Evolutionary conservation across 805 yeast species (phyloP).

Genomic region (Teunomyces lycoperdinae): DNA sequence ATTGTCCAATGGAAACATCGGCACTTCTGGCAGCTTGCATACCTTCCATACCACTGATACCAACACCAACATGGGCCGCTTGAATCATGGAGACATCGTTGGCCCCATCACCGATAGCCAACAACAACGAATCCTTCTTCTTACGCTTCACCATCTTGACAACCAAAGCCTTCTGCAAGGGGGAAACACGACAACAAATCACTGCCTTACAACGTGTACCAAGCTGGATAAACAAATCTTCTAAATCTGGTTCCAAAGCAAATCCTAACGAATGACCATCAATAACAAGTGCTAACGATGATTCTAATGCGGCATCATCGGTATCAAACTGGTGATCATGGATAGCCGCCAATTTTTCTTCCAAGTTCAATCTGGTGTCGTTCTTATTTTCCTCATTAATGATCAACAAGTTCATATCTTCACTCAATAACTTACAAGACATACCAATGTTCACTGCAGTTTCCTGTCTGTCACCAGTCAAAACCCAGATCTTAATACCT

Average conservation of each 20-base stretch:
- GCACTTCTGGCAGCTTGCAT: constrained; percentile 99
- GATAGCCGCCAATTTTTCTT: constrained; percentile 74
- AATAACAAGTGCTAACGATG: constrained; percentile 83
- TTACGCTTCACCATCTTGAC: constrained; percentile 90
- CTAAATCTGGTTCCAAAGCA: constrained; percentile 81
- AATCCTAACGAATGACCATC: constrained; percentile 89
- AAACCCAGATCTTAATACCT: constrained; percentile 95
- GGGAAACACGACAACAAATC: constrained; percentile 96
- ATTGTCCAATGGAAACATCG: constrained; percentile 95
- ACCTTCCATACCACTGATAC: constrained; percentile 99
- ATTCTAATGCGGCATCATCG: constrained; percentile 55
- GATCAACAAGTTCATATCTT: constrained; percentile 90
- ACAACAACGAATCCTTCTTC: constrained; percentile 62
- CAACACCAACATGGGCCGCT: constrained; percentile 99
- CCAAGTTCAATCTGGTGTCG: constrained; percentile 70
- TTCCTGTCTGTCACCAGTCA: constrained; percentile 98
- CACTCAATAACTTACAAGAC: constrained; percentile 92
- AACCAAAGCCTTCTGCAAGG: constrained; percentile 93
- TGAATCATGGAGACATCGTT: constrained; percentile 99
- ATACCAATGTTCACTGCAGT: constrained; percentile 98
- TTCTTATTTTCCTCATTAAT: constrained; percentile 82
- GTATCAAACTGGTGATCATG: constrained; percentile 60
- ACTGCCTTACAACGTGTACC: constrained; percentile 93
- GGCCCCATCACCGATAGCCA: constrained; percentile 99
- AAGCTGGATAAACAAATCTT: constrained; percentile 71